Base-by-base conservation (phyloP, 2,329 filamentous ascomycete species). In the Aspergillus sp. region DNA sequence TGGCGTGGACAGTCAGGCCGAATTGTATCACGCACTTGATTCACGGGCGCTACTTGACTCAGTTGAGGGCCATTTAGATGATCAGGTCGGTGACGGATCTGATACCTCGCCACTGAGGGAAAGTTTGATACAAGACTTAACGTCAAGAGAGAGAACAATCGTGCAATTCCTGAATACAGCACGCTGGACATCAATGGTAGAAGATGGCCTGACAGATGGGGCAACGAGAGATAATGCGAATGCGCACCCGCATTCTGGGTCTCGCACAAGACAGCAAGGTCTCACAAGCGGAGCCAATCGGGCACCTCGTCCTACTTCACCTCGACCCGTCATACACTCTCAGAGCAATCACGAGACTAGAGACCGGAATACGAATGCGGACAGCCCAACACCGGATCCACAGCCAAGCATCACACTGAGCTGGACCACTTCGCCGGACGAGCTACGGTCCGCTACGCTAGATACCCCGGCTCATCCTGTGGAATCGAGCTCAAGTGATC, bases 121-220 rank as follows among this genome's bases (percentile, higher is more conserved):
- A 52, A 71, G 64, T 48, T 55, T 74, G 50, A 66, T 75, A 35
- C 70, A 75, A 45, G 72, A 75, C 55, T 70, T 78, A 48, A 74
- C 71, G 3, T 73, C 77, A 53, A 70, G 75, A 50, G 77, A 79
- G 62, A 71, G 76, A 53, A 66, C 75, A 55, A 75, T 79, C 35
- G 70, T 78, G 58, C 75, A 78, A 47, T 76, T 76, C 53, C 60
- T 79, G 59, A 76, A 77, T 58, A 71, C 73, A 21, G 73, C 74
- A 41, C 71, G 75, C 41, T 77, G 71, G 71, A 70, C 73, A 7
- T 70, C 73, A 33, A 64, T 67, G 55, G 54, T 67, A 52, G 74
- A 72, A 58, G 72, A 71, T 50, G 64, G 67, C 23, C 56, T 68
- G 44, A 64, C 66, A 23, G 70, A 73, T 43, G 66, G 68, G 40